Conservation (phyloP, 371 early-diverging fungal genomes). For the Zopfochytrium polystomum region DNA sequence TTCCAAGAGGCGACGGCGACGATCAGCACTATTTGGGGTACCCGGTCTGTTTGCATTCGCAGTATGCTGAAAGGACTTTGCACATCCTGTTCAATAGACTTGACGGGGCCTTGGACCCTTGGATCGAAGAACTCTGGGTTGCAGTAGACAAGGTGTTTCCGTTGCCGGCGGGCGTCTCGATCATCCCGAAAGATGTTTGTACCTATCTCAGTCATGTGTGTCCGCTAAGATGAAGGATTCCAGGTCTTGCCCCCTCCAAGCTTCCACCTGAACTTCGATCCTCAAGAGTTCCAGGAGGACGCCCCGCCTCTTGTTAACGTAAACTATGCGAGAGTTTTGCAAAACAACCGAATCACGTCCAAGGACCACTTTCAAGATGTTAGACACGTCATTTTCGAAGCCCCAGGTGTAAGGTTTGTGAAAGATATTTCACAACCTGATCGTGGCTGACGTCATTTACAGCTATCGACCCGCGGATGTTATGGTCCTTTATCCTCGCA, state of each 20-base stretch:
- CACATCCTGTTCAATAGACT: constrained; percentile 41
- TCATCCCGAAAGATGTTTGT: constrained; percentile 60
- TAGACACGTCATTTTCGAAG: constrained; percentile 63
- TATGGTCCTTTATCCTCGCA: constrained; percentile 70
- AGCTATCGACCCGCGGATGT: constrained; percentile 83
- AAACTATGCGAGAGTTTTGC: constrained; percentile 13
- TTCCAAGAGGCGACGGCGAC: constrained; percentile 86
- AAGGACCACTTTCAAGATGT: constrained; percentile 88
- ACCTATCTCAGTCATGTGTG: too few relatives aligned
- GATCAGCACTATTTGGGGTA: constrained; percentile 95
- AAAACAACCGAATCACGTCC: constrained; percentile 68
- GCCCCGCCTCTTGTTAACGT: not conserved
- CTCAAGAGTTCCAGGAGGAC: constrained; percentile 3
- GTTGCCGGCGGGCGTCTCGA: constrained; percentile 48
- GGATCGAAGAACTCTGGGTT: constrained; percentile 73
- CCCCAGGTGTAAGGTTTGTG: constrained; percentile 5
- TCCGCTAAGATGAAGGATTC: too few relatives aligned
- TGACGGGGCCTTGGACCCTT: constrained; percentile 84
- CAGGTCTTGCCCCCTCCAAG: constrained; percentile 44
- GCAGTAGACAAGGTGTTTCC: constrained; percentile 59
- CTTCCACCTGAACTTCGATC: constrained; percentile 34
- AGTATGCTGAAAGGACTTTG: not conserved
- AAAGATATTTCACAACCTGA: not conserved
- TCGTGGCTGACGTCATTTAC: constrained; percentile 5
- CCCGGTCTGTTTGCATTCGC: not conserved